Evolutionary conservation across 129 eudicot species (phyloP), one percentile per base, ranked within the genome.

Genomic region (Tagetes erecta): DNA sequence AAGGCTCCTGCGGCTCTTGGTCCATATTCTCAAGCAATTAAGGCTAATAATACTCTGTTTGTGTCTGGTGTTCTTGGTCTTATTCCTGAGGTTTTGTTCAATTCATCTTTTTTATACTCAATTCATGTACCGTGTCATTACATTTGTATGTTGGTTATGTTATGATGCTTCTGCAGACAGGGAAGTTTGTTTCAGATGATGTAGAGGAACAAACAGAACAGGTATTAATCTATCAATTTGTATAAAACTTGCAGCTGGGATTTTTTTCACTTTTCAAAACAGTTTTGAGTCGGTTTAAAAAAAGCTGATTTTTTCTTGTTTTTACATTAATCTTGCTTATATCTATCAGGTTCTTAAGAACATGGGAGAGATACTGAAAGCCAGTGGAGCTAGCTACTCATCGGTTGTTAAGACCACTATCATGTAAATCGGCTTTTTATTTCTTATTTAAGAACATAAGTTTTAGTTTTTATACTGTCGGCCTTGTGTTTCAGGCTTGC

Each of bases 1-100:
- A 94, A 91, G 82, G 97, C 98, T 79, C 98, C 97, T 1, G 98
- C 97, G 9, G 98, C 98, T 64, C 76, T 94, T 68, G 98, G 97
- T 62, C 96, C 98, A 2, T 91, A 90, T 82, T 90, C 95, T 20
- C 98, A 94, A 82, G 98, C 97, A 33, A 88, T 88, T 34, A 94
- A 93, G 76, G 87, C 96, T 36, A 88, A 94, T 67, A 88, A 91
- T 69, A 75, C 92, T 71, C 83, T 94, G 66, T 94, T 88, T 41
- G 84, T 94, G 47, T 94, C 98, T 68, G 98, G 98, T 45, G 86
- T 82, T 80, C 96, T 94, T 46, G 98, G 98, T 71, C 90, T 94
- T 38, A 69, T 88, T 81, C 98, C 98, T 1, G 93, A 94, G 98
- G 97, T 94, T 79, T 52, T 64, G 70, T 51, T 7, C 36, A 58